phyloP scores from a whole-genome alignment of 2,329 filamentous ascomycete species.

The Trichoderma endophyticum region DNA sequence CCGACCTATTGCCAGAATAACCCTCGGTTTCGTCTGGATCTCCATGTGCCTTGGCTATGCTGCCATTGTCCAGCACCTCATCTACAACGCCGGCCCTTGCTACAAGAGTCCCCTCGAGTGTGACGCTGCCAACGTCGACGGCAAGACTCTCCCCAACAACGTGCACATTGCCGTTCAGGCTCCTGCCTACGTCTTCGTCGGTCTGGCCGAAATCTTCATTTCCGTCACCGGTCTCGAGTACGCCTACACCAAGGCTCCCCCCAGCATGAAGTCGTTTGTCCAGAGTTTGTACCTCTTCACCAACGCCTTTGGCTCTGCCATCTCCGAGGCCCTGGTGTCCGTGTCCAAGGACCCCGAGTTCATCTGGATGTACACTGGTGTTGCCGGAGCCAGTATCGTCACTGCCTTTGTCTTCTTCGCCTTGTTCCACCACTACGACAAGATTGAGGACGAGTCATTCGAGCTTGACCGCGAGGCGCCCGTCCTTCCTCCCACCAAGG shows the following conservation, averaged over 20 bases:
- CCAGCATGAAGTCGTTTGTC: constrained; percentile 63
- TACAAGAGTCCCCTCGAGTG: constrained; percentile 44
- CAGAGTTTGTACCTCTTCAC: constrained; percentile 59
- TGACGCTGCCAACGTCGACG: constrained; percentile 30
- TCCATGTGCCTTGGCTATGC: constrained; percentile 57
- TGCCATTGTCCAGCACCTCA: constrained; percentile 56
- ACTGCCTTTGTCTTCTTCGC: constrained; percentile 53
- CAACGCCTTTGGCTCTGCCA: constrained; percentile 54
- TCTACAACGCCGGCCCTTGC: constrained; percentile 54
- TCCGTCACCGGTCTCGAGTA: constrained; percentile 70
- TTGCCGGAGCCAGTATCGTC: constrained; percentile 48
- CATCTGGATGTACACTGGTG: constrained; percentile 62
- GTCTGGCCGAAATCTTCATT: constrained; percentile 59
- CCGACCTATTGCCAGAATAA: constrained; percentile 64
- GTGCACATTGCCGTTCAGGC: constrained; percentile 54
- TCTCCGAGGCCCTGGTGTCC: constrained; percentile 61
- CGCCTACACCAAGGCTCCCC: constrained; percentile 69
- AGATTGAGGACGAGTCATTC: constrained; percentile 38
- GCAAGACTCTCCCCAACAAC: constrained; percentile 37
- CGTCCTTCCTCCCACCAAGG: background rate
- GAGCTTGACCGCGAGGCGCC: constrained; percentile 34
- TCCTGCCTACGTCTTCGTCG: constrained; percentile 57
- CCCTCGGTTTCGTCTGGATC: constrained; percentile 57
- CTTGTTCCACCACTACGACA: constrained; percentile 39
- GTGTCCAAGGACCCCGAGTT: constrained; percentile 61